A percentile compares a stretch with the other conserved stretches of the same genome.
phyloP scores from a whole-genome alignment of 768 basidiomycete species.

The Suillus bovinus region DNA sequence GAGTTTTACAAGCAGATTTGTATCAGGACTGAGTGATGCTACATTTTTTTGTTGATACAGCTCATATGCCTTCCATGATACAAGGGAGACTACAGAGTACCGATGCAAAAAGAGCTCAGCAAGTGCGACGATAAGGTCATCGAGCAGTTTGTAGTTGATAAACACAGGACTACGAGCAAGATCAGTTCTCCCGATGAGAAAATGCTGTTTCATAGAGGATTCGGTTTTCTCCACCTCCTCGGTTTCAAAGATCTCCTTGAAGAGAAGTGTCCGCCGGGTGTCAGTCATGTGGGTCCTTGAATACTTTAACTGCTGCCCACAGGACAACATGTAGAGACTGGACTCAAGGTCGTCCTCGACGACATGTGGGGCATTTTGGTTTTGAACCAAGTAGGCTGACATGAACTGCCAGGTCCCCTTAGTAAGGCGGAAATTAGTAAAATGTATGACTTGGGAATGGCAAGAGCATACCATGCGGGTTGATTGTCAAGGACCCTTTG shows the following conservation, averaged over 20 bases:
- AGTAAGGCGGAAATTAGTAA: background rate
- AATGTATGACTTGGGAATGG: background rate
- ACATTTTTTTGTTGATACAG: background rate
- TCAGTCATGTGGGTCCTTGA: background rate
- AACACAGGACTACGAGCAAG: background rate
- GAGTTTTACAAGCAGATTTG: background rate
- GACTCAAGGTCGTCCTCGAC: conserved; percentile 10
- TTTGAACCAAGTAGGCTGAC: background rate
- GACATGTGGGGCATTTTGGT: background rate
- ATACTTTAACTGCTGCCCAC: background rate
- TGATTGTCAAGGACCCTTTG: background rate
- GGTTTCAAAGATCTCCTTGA: background rate
- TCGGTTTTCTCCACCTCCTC: background rate
- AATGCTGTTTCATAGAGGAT: background rate
- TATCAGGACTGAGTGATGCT: background rate
- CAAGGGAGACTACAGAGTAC: background rate
- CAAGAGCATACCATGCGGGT: conserved; percentile 4
- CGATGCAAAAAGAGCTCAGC: background rate
- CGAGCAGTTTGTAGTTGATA: background rate
- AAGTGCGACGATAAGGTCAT: background rate
- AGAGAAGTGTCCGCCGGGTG: background rate
- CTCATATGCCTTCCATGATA: background rate
- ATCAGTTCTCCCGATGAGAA: background rate
- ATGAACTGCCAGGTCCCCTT: conserved; percentile 12
- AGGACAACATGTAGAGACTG: conserved; percentile 1